These are phyloP conservation scores for Enteropsectra breve DNA, from an alignment of 371 early-diverging fungal genomes.

Conservation along the genomic window DNA sequence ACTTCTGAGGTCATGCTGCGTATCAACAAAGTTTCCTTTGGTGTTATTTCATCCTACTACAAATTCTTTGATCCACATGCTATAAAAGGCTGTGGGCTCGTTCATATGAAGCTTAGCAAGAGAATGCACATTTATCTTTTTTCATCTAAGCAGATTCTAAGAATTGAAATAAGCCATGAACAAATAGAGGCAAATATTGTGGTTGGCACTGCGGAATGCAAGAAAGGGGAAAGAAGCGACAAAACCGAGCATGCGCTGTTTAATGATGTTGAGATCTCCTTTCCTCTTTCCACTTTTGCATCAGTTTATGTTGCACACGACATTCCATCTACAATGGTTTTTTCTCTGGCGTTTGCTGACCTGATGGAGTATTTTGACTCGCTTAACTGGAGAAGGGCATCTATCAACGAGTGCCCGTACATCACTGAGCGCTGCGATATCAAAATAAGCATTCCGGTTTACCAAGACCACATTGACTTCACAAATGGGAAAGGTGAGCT, in stretches of 20 bases:
- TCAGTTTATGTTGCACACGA: neutral
- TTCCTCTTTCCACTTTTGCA: neutral
- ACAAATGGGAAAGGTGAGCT: too few species aligned
- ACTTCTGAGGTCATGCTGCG: too few species aligned
- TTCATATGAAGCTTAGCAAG: slow-evolving; percentile 1
- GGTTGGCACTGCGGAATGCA: too few species aligned
- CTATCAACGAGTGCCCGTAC: slow-evolving; percentile 2
- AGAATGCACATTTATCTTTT: neutral
- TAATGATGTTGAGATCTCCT: neutral
- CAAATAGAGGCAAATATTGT: neutral
- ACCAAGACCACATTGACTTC: neutral
- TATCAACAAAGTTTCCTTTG: neutral
- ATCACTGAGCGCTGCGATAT: slow-evolving; percentile 10
- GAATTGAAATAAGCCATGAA: neutral
- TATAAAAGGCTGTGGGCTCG: neutral
- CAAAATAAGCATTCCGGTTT: neutral
- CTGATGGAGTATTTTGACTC: neutral
- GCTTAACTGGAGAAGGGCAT: slow-evolving; percentile 17
- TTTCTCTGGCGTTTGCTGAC: neutral
- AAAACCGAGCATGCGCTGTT: neutral
- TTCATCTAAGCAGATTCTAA: neutral
- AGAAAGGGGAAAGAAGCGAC: neutral
- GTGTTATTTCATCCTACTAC: neutral
- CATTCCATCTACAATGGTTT: neutral
- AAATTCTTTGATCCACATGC: neutral